Evolutionary conservation across 2,329 filamentous ascomycete genomes (phyloP).

Genomic region (Monosporascus sp.): DNA sequence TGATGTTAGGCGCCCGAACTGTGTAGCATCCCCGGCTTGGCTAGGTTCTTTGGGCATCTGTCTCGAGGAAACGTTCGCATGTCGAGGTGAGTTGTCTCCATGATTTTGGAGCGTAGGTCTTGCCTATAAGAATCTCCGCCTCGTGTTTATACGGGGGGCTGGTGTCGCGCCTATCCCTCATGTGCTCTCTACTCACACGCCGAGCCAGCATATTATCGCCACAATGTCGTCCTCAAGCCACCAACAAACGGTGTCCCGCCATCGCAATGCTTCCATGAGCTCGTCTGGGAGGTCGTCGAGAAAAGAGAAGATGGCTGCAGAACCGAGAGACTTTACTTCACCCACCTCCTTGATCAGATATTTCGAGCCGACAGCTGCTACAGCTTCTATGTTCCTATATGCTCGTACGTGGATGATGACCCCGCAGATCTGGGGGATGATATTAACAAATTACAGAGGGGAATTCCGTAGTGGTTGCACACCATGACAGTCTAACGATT

Average conservation of each 20-base stretch:
- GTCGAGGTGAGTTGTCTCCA: constrained; percentile 23
- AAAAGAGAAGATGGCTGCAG: constrained; percentile 32
- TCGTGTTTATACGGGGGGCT: constrained; percentile 6
- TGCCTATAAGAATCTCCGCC: constrained; percentile 10
- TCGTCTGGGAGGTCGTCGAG: constrained; percentile 49
- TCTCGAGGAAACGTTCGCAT: constrained; percentile 25
- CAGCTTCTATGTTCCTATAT: constrained; percentile 85
- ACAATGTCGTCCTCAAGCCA: constrained; percentile 54
- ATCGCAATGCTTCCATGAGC: constrained; percentile 54
- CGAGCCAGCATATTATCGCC: constrained; percentile 31
- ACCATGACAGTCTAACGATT: constrained; percentile 87
- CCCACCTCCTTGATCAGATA: constrained; percentile 45
- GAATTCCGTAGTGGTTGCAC: constrained; percentile 75
- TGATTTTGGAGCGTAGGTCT: neutral
- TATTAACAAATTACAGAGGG: constrained; percentile 46
- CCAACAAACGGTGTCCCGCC: constrained; percentile 41
- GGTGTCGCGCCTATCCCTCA: constrained; percentile 3
- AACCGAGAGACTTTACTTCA: constrained; percentile 48
- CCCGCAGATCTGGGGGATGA: neutral
- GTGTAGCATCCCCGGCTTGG: constrained; percentile 35
- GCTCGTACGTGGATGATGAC: constrained; percentile 39
- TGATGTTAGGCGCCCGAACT: constrained; percentile 36
- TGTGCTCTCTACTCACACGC: constrained; percentile 18
- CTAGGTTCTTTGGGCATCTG: constrained; percentile 33
- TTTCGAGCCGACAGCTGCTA: constrained; percentile 86